Percentiles rank a stretch among this genome's conserved stretches.
Conservation (phyloP, 2,329 filamentous ascomycete species). For the Xylariomycetidae sp. region DNA sequence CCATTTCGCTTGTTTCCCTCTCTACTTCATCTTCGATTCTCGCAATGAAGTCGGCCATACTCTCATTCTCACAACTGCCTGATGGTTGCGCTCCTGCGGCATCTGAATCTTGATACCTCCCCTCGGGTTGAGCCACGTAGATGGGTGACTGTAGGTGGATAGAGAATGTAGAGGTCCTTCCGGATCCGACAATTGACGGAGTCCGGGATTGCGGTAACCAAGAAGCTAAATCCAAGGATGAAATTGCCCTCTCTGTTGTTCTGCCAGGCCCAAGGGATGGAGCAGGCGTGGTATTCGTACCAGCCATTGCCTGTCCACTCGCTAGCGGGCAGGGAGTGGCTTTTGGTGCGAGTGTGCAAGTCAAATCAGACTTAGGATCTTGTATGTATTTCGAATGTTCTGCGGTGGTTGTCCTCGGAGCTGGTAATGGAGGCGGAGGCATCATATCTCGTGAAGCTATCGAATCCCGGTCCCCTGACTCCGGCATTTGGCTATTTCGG, state of each 20-base stretch:
- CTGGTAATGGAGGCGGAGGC: constrained; percentile 26
- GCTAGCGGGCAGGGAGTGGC: background rate
- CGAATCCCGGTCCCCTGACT: constrained; percentile 11
- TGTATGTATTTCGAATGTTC: background rate
- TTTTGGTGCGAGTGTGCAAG: background rate
- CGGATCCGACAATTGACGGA: constrained; percentile 7
- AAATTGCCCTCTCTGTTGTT: constrained; percentile 6
- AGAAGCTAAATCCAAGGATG: constrained; percentile 13
- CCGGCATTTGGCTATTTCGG: background rate
- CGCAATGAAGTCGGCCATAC: constrained; percentile 28
- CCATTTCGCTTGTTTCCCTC: constrained; percentile 2
- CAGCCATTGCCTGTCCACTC: too few relatives aligned
- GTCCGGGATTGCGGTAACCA: constrained; percentile 22
- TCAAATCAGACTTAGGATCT: too few relatives aligned
- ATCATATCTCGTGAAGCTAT: constrained; percentile 23
- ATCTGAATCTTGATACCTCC: too few relatives aligned
- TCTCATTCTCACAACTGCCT: too few relatives aligned
- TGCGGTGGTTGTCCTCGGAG: constrained; percentile 1
- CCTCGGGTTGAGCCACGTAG: constrained; percentile 11
- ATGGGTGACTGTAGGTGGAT: constrained; percentile 13
- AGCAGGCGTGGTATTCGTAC: background rate
- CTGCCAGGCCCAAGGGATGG: background rate
- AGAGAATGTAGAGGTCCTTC: constrained; percentile 8
- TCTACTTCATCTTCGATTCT: constrained; percentile 28
- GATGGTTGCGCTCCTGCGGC: too few relatives aligned